phyloP scores from a whole-genome alignment of 2,329 filamentous ascomycete genomes.

The Ciborinia camelliae region DNA sequence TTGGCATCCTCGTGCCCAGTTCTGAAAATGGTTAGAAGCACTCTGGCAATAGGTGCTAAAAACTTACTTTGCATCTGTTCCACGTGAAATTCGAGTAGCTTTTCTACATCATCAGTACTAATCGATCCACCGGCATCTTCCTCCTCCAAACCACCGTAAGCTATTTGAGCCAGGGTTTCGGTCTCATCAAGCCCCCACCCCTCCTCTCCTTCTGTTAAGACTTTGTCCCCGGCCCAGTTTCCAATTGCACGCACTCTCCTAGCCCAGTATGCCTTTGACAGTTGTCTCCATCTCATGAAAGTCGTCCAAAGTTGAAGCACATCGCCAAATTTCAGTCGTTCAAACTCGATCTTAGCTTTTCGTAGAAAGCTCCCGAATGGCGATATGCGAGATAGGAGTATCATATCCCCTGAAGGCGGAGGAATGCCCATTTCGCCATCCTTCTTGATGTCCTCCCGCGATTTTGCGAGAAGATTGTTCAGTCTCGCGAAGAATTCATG shows the following conservation, averaged over 20 bases:
- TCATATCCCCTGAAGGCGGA: slow-evolving; percentile 47
- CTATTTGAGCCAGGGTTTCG: slow-evolving; percentile 38
- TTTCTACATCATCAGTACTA: slow-evolving; percentile 77
- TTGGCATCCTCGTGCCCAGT: slow-evolving; percentile 73
- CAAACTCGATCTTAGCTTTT: slow-evolving; percentile 74
- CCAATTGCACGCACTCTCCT: slow-evolving; percentile 47
- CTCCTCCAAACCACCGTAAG: slow-evolving; percentile 30
- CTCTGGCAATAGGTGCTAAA: not conserved
- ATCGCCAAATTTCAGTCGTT: slow-evolving; percentile 75
- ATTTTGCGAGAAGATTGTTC: slow-evolving; percentile 55
- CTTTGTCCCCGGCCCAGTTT: slow-evolving; percentile 55
- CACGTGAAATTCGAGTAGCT: slow-evolving; percentile 82
- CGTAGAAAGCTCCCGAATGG: slow-evolving; percentile 80
- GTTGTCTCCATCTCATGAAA: slow-evolving; percentile 76
- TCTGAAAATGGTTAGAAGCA: slow-evolving; percentile 45
- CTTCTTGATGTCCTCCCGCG: slow-evolving; percentile 56
- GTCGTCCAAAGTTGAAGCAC: slow-evolving; percentile 74
- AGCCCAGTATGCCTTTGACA: slow-evolving; percentile 62
- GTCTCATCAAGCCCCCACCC: slow-evolving; percentile 50
- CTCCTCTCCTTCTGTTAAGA: slow-evolving; percentile 49
- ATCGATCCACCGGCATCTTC: slow-evolving; percentile 44
- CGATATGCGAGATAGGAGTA: slow-evolving; percentile 68
- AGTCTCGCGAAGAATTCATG: slow-evolving; percentile 69
- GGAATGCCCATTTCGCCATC: slow-evolving; percentile 52
- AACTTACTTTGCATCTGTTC: slow-evolving; percentile 77